phyloP scores from a whole-genome alignment of 805 yeast species.

The Candida takata region DNA sequence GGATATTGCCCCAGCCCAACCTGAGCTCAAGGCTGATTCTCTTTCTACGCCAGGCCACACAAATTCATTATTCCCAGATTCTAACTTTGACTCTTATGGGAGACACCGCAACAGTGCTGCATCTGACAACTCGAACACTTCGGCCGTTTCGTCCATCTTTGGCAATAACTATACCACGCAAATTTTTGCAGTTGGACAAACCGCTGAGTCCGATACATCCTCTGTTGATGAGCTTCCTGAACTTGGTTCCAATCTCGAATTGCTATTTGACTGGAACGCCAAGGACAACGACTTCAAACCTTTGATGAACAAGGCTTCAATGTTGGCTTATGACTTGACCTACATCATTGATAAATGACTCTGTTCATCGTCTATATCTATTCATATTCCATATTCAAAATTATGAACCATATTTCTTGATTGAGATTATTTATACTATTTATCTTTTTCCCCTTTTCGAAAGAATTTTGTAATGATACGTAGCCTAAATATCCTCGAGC shows the following conservation, averaged over 20 bases:
- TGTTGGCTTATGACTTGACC: constrained; percentile 3
- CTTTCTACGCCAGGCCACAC: constrained; percentile 1
- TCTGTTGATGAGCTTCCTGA: constrained; percentile 13
- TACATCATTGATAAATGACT: constrained; percentile 3
- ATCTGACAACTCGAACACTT: constrained; percentile 2
- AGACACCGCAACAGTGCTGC: not conserved
- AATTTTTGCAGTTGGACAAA: constrained; percentile 1
- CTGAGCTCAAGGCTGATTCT: not conserved
- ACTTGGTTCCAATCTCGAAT: constrained; percentile 7
- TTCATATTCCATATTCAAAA: no score
- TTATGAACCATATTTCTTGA: no score
- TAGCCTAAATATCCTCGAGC: no score
- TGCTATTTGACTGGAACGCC: constrained; percentile 7
- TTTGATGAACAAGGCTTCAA: not conserved
- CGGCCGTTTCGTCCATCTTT: constrained; percentile 7
- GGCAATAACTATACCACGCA: constrained; percentile 5
- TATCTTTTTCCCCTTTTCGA: no score
- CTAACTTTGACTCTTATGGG: not conserved
- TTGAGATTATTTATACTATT: no score
- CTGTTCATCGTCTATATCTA: no score
- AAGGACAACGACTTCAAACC: not conserved
- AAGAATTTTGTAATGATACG: no score
- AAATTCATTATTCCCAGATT: not conserved
- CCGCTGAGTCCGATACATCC: constrained; percentile 10
- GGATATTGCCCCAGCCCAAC: not conserved